Evolutionary conservation across 1,284 basidiomycete species (phyloP).

Genomic region (Sanguinoderma infundibulare): DNA sequence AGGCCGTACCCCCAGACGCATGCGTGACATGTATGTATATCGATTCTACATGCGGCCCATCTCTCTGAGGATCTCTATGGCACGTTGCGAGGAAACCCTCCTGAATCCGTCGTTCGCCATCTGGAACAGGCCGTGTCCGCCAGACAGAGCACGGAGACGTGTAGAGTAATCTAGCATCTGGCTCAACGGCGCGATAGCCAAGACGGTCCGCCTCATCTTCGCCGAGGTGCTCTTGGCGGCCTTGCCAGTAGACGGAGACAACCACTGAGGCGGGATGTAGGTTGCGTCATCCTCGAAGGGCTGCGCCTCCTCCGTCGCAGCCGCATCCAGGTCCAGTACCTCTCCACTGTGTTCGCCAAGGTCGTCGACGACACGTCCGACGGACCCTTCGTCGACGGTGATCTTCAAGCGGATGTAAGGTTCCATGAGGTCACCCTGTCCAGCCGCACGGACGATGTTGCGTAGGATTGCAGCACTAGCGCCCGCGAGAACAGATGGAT

Average conservation of each 20-base stretch:
- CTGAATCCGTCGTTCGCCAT: slow-evolving; percentile 80
- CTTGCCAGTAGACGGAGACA: slow-evolving; percentile 70
- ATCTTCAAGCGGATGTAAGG: slow-evolving; percentile 73
- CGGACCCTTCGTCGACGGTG: slow-evolving; percentile 62
- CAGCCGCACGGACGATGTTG: slow-evolving; percentile 57
- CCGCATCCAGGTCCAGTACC: slow-evolving; percentile 64
- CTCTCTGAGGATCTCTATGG: slow-evolving; percentile 72
- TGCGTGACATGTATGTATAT: neutral
- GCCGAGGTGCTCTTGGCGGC: slow-evolving; percentile 35
- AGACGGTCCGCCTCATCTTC: slow-evolving; percentile 60
- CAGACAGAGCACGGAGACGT: slow-evolving; percentile 79
- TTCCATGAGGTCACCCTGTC: slow-evolving; percentile 74
- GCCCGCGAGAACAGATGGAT: slow-evolving; percentile 61
- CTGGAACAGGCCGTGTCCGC: slow-evolving; percentile 82
- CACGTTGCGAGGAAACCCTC: slow-evolving; percentile 60
- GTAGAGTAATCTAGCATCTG: slow-evolving; percentile 82
- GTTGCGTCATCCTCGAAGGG: slow-evolving; percentile 63
- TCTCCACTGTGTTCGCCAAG: slow-evolving; percentile 78
- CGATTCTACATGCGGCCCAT: slow-evolving; percentile 61
- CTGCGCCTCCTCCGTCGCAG: slow-evolving; percentile 47
- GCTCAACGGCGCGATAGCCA: slow-evolving; percentile 77
- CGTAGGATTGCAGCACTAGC: slow-evolving; percentile 69
- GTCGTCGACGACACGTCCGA: slow-evolving; percentile 79
- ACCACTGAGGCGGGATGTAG: slow-evolving; percentile 73
- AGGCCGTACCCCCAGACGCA: too few species aligned